A percentile compares a stretch with the other conserved stretches of the same genome.
Conservation (phyloP, 2,329 filamentous ascomycete genomes). For the Neophaeococcomyces aloes region DNA sequence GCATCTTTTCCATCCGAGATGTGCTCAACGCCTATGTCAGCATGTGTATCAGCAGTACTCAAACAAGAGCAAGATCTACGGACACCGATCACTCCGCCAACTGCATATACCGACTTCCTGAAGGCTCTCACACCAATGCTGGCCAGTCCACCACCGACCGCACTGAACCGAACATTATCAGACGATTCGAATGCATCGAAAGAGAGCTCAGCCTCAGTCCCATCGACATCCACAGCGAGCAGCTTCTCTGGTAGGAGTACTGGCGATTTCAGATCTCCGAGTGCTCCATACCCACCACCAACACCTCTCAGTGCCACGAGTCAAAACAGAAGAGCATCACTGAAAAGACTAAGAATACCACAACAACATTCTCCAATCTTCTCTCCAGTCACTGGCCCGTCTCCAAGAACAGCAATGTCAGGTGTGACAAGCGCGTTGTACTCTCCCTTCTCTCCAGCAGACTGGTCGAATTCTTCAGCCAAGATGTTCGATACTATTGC, state of each 20-base stretch:
- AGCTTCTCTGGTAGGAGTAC: slow-evolving; percentile 41
- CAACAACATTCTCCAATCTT: slow-evolving; percentile 53
- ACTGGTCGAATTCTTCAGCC: slow-evolving; percentile 49
- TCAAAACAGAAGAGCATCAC: slow-evolving; percentile 44
- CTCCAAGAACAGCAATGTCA: slow-evolving; percentile 52
- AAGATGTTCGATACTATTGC: slow-evolving; percentile 50
- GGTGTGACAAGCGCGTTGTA: slow-evolving; percentile 37
- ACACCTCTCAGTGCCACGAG: slow-evolving; percentile 40
- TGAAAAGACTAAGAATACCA: slow-evolving; percentile 62
- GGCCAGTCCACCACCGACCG: slow-evolving; percentile 54
- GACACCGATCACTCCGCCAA: slow-evolving; percentile 83
- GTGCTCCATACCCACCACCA: slow-evolving; percentile 46
- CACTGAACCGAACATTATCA: slow-evolving; percentile 28
- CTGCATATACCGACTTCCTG: slow-evolving; percentile 86
- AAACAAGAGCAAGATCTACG: slow-evolving; percentile 59
- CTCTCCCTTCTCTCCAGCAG: slow-evolving; percentile 73
- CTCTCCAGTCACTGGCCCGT: slow-evolving; percentile 51
- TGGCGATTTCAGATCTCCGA: slow-evolving; percentile 40
- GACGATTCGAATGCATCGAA: slow-evolving; percentile 32
- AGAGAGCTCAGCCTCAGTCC: slow-evolving; percentile 28
- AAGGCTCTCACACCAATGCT: slow-evolving; percentile 64
- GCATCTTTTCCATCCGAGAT: slow-evolving; percentile 44
- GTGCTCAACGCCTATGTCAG: slow-evolving; percentile 35
- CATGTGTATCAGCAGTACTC: slow-evolving; percentile 50
- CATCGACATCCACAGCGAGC: slow-evolving; percentile 30